Evolutionary conservation across 2,329 filamentous ascomycete genomes (phyloP), one percentile per base, ranked within the genome.

Genomic region (Thermomyces lanuginosus): DNA sequence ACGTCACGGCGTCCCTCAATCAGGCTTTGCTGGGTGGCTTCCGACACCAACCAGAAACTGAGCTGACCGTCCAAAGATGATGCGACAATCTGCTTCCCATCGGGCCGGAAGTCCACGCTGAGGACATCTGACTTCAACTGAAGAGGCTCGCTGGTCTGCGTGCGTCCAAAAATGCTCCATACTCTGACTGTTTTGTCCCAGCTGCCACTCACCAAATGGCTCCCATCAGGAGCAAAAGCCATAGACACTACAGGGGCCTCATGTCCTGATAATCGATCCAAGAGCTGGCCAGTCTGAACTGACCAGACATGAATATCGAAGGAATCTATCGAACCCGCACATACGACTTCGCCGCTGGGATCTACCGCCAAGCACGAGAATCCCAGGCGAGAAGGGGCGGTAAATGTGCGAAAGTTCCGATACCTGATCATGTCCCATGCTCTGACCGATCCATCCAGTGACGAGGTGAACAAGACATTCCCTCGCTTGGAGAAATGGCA

Each of bases 281-380:
- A 70, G 10, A 98, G 63, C 51, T 98, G 89, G 2, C 89, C 89
- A 1, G 86, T 98, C 48, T 98, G 89, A 3, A 98, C 91, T 4
- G 82, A 93, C 89, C 89, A 98, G 35, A 98, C 79, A 54, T 98
- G 84, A 27, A 98, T 81, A 45, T 95, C 86, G 39, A 93, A 95
- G 4, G 84, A 92, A 50, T 98, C 89, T 9, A 92, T 65, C 1
- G 86, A 95, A 2, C 86, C 89, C 6, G 89, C 89, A 33, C 86
- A 92, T 3, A 98, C 79, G 6, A 98, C 80, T 52, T 98, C 91
- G 28, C 89, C 89, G 37, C 83, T 92, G 0, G 89, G 84, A 40
- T 98, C 91, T n/a, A 95, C 83, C 1, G 89, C 83, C 49, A 98
- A 67, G 31, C 80, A 92, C 9, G 83, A 86, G 55, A 95, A 98